Conservation (phyloP, 78 protist genomes). For the Acrasis kona region DNA sequence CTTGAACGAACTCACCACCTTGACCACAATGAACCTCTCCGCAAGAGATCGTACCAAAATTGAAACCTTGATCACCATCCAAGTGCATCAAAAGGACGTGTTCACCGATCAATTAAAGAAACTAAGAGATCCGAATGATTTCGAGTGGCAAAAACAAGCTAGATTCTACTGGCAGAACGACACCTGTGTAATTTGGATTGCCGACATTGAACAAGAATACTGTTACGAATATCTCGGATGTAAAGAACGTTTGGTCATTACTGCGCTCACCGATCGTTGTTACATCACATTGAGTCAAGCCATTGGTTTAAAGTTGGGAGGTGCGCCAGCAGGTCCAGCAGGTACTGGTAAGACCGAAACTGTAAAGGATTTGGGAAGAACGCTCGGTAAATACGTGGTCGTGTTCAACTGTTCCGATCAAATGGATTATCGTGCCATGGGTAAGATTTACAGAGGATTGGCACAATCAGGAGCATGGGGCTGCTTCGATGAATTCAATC, state of each 20-base stretch:
- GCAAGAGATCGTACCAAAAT: slow-evolving; percentile 41
- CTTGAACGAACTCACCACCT: slow-evolving; percentile 2
- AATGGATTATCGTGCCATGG: slow-evolving; percentile 54
- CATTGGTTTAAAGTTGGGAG: slow-evolving; percentile 62
- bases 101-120: slow-evolving; percentile 6
- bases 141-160: slow-evolving; percentile 77
- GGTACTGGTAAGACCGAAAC: slow-evolving; percentile 96
- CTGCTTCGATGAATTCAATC: too few relatives aligned
- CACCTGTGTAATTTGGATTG: slow-evolving; percentile 25
- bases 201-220: slow-evolving; percentile 68
- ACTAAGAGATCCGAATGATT: slow-evolving; percentile 33
- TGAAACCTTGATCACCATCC: slow-evolving; percentile 77
- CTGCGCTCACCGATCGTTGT: slow-evolving; percentile 87
- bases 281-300: slow-evolving; percentile 71
- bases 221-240: slow-evolving; percentile 75
- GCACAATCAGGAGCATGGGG: slow-evolving; percentile 81
- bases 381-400: slow-evolving; percentile 61
- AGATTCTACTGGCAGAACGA: slow-evolving; percentile 42
- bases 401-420: slow-evolving; percentile 83
- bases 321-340: slow-evolving; percentile 84
- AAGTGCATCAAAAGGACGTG: slow-evolving; percentile 78
- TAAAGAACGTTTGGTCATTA: slow-evolving; percentile 74
- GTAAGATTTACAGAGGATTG: slow-evolving; percentile 74
- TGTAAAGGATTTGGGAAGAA: slow-evolving; percentile 70
- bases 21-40: slow-evolving; percentile 26